Conservation (phyloP, 2,329 filamentous ascomycete genomes). For the Xylariaceae sp. region DNA sequence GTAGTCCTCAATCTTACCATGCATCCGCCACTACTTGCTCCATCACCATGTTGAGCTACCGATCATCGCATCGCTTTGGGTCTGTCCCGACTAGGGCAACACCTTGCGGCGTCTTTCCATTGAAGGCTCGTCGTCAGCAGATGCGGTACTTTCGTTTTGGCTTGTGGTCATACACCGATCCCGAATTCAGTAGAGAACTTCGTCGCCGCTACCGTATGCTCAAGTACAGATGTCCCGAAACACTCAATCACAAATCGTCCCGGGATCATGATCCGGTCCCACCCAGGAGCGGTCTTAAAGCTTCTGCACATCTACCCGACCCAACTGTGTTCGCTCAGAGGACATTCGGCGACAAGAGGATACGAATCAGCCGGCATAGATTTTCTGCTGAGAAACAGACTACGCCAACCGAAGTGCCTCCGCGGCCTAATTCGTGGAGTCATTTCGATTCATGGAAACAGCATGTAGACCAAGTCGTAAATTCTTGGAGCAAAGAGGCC, state of each 20-base stretch:
- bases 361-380: no score
- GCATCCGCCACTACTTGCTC: constrained; percentile 1
- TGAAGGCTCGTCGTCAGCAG: constrained; percentile 30
- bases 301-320: no score
- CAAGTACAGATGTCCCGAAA: constrained; percentile 43
- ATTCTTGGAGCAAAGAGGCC: constrained; percentile 9
- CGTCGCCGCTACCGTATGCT: constrained; percentile 37
- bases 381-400: no score
- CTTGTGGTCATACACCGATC: constrained; percentile 40
- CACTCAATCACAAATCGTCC: constrained; percentile 37
- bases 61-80: constrained; percentile 24
- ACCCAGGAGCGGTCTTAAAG: no score
- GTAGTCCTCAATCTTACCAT: neutral
- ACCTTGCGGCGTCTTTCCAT: constrained; percentile 14
- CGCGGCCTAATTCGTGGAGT: constrained; percentile 3
- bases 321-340: no score
- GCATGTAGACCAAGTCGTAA: constrained; percentile 10
- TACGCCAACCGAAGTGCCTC: no score
- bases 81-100: constrained; percentile 16
- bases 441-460: constrained; percentile 11
- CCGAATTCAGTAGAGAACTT: constrained; percentile 37
- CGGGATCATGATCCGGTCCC: constrained; percentile 39
- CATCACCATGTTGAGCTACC: constrained; percentile 28
- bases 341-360: no score
- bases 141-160: constrained; percentile 45